A percentile compares a stretch with the other conserved stretches of the same genome.
phyloP scores from a whole-genome alignment of 2,329 filamentous ascomycete species.

The Aureobasidium musti region DNA sequence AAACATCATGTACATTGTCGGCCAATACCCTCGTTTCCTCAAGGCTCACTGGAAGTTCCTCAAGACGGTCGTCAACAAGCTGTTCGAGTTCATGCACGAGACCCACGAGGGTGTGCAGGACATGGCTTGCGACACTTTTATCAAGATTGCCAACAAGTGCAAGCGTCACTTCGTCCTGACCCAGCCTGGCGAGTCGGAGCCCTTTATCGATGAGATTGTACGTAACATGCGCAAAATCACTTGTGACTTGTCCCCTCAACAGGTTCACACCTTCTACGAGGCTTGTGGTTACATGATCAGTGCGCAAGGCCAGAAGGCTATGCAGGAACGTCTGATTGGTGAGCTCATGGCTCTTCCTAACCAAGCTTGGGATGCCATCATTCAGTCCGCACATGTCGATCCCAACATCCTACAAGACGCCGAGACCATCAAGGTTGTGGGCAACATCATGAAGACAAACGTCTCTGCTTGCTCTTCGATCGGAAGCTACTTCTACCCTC shows the following conservation, averaged over 20 bases:
- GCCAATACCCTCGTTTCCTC: slow-evolving; percentile 95
- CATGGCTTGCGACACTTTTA: slow-evolving; percentile 99
- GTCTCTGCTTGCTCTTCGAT: slow-evolving; percentile 98
- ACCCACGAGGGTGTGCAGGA: slow-evolving; percentile 99
- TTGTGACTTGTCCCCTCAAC: slow-evolving; percentile 89
- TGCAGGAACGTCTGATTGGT: slow-evolving; percentile 86
- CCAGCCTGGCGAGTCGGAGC: slow-evolving; percentile 89
- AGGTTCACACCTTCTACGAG: slow-evolving; percentile 98
- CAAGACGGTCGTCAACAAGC: slow-evolving; percentile 99
- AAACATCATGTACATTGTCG: slow-evolving; percentile 99
- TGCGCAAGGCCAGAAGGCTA: slow-evolving; percentile 90
- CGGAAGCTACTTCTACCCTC: slow-evolving; percentile 95
- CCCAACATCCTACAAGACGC: slow-evolving; percentile 84
- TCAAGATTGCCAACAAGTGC: slow-evolving; percentile 99
- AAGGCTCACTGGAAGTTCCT: slow-evolving; percentile 99
- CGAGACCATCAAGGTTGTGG: slow-evolving; percentile 97
- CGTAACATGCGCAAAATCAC: slow-evolving; percentile 95
- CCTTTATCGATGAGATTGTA: slow-evolving; percentile 98
- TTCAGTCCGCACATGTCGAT: slow-evolving; percentile 80
- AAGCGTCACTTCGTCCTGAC: slow-evolving; percentile 95
- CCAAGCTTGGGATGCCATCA: slow-evolving; percentile 92
- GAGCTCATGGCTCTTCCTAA: slow-evolving; percentile 96
- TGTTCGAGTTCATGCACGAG: slow-evolving; percentile 99
- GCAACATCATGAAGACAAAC: slow-evolving; percentile 99
- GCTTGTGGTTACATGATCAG: slow-evolving; percentile 99